Evolutionary conservation across 768 basidiomycete species (phyloP).

Genomic region (Austroboletus eburneus): DNA sequence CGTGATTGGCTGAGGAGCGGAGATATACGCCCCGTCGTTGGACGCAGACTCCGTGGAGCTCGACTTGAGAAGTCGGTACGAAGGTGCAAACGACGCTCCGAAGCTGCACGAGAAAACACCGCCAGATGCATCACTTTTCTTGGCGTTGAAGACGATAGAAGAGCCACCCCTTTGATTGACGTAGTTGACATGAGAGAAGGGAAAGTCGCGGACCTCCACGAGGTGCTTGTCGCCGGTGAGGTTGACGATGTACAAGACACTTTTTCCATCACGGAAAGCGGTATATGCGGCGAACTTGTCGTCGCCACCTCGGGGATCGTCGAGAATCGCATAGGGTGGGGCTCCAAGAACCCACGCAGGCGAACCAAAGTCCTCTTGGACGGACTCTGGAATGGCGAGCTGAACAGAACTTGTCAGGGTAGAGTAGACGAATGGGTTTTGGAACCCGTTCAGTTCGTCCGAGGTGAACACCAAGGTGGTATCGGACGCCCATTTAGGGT

Average conservation of each 20-base stretch:
- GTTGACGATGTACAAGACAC: constrained; percentile 31
- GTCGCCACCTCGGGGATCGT: constrained; percentile 23
- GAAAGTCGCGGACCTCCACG: constrained; percentile 27
- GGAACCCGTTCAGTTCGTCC: constrained; percentile 56
- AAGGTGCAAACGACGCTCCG: constrained; percentile 19
- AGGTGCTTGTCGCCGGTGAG: constrained; percentile 23
- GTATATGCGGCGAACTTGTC: constrained; percentile 25
- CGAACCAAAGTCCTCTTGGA: constrained; percentile 52
- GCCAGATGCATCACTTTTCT: constrained; percentile 29
- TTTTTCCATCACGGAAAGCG: constrained; percentile 33
- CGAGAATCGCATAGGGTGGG: constrained; percentile 45
- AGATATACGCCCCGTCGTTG: constrained; percentile 33
- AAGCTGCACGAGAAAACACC: constrained; percentile 30
- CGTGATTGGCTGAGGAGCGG: constrained; percentile 46
- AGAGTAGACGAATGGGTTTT: constrained; percentile 61
- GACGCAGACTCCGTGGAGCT: constrained; percentile 16
- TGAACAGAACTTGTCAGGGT: constrained; percentile 25
- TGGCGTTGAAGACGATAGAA: constrained; percentile 33
- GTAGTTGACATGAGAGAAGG: constrained; percentile 28
- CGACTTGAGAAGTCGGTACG: constrained; percentile 21
- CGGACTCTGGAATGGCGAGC: constrained; percentile 35
- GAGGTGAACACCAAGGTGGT: constrained; percentile 58
- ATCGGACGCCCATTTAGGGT: constrained; percentile 58
- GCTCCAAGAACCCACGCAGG: constrained; percentile 55
- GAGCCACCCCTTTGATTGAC: constrained; percentile 23